A percentile compares a stretch with the other conserved stretches of the same genome.
phyloP scores from a whole-genome alignment of 2,329 filamentous ascomycete genomes.

The Beauveria bassiana region DNA sequence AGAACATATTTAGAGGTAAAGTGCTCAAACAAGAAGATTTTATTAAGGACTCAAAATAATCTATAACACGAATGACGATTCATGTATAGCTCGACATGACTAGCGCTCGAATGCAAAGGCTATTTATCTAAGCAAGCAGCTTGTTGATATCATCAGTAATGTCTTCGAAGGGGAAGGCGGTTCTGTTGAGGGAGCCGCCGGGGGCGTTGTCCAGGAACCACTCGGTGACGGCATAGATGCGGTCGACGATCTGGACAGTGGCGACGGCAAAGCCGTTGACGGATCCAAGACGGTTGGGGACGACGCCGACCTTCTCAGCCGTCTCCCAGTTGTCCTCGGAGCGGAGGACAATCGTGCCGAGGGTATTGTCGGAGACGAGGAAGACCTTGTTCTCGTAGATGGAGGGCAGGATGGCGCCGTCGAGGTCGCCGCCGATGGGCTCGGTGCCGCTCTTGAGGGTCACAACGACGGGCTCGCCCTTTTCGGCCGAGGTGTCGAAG shows the following conservation, averaged over 20 bases:
- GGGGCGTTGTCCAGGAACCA: background rate
- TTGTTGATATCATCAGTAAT: background rate
- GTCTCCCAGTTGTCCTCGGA: slow-evolving; percentile 28
- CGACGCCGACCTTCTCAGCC: slow-evolving; percentile 27
- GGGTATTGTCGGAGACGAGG: slow-evolving; percentile 22
- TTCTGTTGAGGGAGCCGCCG: background rate
- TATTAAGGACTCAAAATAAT: background rate
- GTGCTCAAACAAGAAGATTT: background rate
- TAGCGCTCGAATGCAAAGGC: background rate
- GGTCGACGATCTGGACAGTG: slow-evolving; percentile 12
- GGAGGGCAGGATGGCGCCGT: slow-evolving; percentile 27
- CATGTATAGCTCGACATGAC: background rate
- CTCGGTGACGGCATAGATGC: background rate
- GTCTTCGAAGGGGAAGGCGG: background rate
- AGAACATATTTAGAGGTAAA: background rate
- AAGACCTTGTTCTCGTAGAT: slow-evolving; percentile 27
- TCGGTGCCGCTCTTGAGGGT: background rate
- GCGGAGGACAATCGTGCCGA: slow-evolving; percentile 28
- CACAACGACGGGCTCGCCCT: background rate
- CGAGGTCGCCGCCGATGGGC: slow-evolving; percentile 8
- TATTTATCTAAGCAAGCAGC: background rate
- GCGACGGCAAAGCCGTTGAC: slow-evolving; percentile 14
- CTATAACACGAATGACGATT: background rate
- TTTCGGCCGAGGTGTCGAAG: slow-evolving; percentile 21
- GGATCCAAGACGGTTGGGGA: slow-evolving; percentile 17